Percentiles rank a stretch among this genome's conserved stretches.
phyloP scores from a whole-genome alignment of 2,329 filamentous ascomycete genomes.

The Gyromitra esculenta region DNA sequence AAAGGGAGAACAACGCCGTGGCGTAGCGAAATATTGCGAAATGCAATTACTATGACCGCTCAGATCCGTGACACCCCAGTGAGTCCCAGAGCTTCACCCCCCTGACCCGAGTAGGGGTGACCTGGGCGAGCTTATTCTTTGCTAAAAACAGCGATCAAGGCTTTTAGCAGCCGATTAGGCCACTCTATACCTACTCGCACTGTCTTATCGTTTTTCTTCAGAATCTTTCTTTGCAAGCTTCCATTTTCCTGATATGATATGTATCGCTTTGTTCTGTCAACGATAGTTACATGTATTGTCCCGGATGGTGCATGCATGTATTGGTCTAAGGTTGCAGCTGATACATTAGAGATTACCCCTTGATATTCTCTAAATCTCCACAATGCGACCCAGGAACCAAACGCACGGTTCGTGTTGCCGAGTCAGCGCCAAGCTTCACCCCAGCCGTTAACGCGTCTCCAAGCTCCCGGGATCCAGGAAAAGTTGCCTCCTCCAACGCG shows the following conservation, averaged over 20 bases:
- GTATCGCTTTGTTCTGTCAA: neutral
- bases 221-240: neutral
- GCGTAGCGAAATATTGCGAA: too few species aligned
- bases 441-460: constrained; percentile 33
- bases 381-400: constrained; percentile 2
- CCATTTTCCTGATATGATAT: neutral
- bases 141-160: neutral
- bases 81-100: too few species aligned
- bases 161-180: neutral
- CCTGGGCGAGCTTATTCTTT: too few species aligned
- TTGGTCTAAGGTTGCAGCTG: neutral
- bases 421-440: constrained; percentile 28
- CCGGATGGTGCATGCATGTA: neutral
- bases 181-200: too few species aligned
- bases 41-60: too few species aligned
- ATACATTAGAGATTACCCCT: neutral
- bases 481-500: constrained; percentile 31
- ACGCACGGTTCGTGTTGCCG: constrained; percentile 23
- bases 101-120: too few species aligned
- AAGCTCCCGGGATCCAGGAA: constrained; percentile 26
- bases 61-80: too few species aligned
- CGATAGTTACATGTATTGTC: neutral
- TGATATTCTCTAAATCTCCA: neutral
- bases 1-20: too few species aligned
- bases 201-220: neutral